These are phyloP conservation scores for Microthlaspi erraticum DNA, from an alignment of 345 rosid genomes.

Conservation along the genomic window DNA sequence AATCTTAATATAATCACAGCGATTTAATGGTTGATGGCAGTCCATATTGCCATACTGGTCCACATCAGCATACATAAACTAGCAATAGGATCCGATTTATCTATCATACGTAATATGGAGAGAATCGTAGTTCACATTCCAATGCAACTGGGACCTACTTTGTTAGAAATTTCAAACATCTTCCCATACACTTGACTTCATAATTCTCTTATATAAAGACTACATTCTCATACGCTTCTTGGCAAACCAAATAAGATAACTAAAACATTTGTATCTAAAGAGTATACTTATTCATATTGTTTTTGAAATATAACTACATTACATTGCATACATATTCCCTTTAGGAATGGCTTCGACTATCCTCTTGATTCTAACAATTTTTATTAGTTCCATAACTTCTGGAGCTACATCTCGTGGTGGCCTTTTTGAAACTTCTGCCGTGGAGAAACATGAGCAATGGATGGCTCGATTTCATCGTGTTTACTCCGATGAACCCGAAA, in stretches of 20 bases:
- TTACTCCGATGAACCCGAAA: conserved; percentile 44
- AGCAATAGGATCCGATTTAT: background rate
- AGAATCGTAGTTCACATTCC: conserved; percentile 5
- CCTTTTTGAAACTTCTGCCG: conserved; percentile 42
- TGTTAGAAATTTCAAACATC: conserved; percentile 10
- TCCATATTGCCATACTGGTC: conserved; percentile 12
- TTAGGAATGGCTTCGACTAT: conserved; percentile 15
- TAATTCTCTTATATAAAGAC: conserved; percentile 27
- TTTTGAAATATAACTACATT: background rate
- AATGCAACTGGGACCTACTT: conserved; percentile 19
- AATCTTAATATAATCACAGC: background rate
- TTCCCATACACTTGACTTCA: background rate
- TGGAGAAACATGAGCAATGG: conserved; percentile 52
- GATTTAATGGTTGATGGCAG: background rate
- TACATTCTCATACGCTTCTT: background rate
- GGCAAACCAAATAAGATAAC: conserved; percentile 5
- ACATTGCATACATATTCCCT: background rate
- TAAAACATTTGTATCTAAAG: background rate
- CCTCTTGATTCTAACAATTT: conserved; percentile 24
- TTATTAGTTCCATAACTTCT: background rate
- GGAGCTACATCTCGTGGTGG: conserved; percentile 23
- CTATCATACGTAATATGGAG: background rate
- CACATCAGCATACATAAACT: conserved; percentile 6
- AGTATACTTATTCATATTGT: conserved; percentile 2
- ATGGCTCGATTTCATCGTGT: conserved; percentile 41